A percentile compares a stretch with the other conserved stretches of the same genome.
These are phyloP conservation scores for Aureobasidium sp. DNA, from an alignment of 2,329 filamentous ascomycete species.

Conservation along the genomic window DNA sequence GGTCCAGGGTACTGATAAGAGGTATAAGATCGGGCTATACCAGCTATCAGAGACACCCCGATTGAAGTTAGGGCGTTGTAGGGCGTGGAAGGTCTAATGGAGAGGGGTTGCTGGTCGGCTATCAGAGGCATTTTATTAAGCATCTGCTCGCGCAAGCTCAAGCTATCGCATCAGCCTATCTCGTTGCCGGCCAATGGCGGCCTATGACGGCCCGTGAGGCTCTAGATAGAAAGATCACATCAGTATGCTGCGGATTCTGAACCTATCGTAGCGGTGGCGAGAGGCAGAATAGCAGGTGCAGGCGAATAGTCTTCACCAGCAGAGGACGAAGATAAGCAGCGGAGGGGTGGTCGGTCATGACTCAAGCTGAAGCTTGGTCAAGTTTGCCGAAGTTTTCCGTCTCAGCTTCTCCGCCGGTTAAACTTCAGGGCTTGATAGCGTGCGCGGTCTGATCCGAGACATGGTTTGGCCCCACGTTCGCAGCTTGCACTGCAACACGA, in stretches of 20 bases:
- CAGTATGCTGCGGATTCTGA: too few species aligned
- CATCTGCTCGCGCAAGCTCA: neutral
- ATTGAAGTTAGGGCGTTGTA: neutral
- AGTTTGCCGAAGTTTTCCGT: slow-evolving; percentile 12
- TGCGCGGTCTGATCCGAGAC: neutral
- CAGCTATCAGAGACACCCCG: neutral
- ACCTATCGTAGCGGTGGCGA: too few species aligned
- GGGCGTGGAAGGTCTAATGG: neutral
- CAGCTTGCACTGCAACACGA: slow-evolving; percentile 8
- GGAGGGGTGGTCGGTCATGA: neutral
- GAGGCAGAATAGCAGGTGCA: neutral
- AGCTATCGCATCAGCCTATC: neutral
- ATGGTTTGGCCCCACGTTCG: slow-evolving; percentile 2
- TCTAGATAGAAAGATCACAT: too few species aligned
- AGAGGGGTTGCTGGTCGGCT: neutral
- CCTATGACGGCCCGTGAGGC: too few species aligned
- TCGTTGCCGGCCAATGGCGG: neutral
- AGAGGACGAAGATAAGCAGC: neutral
- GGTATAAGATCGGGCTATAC: neutral
- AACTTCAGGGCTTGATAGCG: slow-evolving; percentile 3
- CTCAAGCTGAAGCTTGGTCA: neutral
- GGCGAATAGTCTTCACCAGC: neutral
- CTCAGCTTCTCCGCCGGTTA: neutral
- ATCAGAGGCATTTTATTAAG: neutral
- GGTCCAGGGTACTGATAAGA: neutral